phyloP scores from a whole-genome alignment of 164 flowering plant genomes.

The Nelumbo lutea region DNA sequence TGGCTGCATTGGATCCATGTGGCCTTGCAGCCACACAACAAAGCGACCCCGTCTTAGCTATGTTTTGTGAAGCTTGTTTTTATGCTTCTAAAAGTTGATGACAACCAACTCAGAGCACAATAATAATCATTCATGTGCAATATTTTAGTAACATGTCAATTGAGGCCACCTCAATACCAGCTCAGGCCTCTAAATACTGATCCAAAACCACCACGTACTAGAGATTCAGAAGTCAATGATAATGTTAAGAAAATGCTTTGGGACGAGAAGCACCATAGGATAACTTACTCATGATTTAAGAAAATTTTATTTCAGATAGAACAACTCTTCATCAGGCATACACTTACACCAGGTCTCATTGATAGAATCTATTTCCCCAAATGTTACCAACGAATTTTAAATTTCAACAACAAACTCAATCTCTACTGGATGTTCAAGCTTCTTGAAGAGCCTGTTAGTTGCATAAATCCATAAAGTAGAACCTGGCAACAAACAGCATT shows the following conservation, averaged over 20 bases:
- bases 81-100: background rate
- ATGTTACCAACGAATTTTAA: background rate
- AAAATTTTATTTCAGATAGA: background rate
- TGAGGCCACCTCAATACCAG: background rate
- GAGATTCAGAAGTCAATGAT: background rate
- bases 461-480: background rate
- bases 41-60: constrained; percentile 96
- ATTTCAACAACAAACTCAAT: background rate
- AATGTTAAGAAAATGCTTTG: background rate
- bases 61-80: constrained; percentile 30
- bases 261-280: background rate
- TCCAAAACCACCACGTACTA: background rate
- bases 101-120: constrained; percentile 1
- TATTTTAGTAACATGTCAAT: background rate
- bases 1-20: constrained; percentile 72
- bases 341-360: background rate
- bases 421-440: background rate
- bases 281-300: background rate
- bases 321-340: background rate
- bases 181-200: background rate
- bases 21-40: constrained; percentile 99
- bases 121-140: background rate
- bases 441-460: background rate
- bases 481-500: background rate
- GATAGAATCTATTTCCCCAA: background rate